These are phyloP conservation scores for Penicillium sp. DNA, from an alignment of 2,329 filamentous ascomycete genomes.

Conservation along the genomic window DNA sequence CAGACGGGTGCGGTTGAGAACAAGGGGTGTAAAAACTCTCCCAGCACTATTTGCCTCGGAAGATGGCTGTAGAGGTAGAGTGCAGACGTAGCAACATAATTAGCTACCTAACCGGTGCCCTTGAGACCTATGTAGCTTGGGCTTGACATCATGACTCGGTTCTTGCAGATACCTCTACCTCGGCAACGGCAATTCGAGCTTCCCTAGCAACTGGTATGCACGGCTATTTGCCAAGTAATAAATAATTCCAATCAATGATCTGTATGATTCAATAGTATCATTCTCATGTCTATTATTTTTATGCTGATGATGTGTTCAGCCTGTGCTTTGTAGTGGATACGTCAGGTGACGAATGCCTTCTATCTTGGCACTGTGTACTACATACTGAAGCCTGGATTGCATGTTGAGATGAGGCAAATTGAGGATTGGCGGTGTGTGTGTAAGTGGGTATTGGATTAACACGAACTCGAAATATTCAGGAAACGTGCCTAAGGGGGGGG, in stretches of 20 bases:
- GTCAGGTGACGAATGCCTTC: not conserved
- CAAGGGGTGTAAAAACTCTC: too few relatives aligned
- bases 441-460: not conserved
- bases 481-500: not conserved
- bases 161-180: not conserved
- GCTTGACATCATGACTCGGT: not conserved
- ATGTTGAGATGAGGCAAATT: not conserved
- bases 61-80: not conserved
- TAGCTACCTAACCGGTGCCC: too few relatives aligned
- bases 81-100: not conserved
- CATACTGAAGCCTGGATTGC: not conserved
- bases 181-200: not conserved
- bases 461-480: not conserved
- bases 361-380: not conserved
- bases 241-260: too few relatives aligned
- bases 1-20: not conserved
- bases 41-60: not conserved
- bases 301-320: not conserved
- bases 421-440: not conserved
- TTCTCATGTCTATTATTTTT: not conserved
- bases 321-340: not conserved
- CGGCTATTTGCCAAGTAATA: not conserved
- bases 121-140: not conserved
- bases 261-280: too few relatives aligned
- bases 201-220: not conserved